Conservation (phyloP, 1,284 basidiomycete genomes). For the Ceratobasidium sp. region DNA sequence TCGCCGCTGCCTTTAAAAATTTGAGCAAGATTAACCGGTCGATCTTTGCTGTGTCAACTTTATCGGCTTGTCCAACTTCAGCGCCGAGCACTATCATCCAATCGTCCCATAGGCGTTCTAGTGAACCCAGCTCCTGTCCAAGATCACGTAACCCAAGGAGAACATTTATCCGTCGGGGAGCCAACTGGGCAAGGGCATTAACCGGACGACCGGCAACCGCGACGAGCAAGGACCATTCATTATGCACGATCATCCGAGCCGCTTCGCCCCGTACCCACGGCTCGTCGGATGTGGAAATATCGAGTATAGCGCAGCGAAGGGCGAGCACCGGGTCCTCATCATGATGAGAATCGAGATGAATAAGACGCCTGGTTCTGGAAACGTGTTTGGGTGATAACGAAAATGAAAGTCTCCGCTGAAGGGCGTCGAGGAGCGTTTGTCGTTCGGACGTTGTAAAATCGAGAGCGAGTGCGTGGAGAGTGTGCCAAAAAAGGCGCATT, state of each 20-base stretch:
- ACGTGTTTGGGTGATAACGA: neutral
- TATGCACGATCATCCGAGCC: neutral
- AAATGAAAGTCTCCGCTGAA: neutral
- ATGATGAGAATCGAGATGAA: neutral
- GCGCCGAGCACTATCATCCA: constrained; percentile 19
- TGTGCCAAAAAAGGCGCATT: neutral
- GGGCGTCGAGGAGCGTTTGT: constrained; percentile 7
- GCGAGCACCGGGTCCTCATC: constrained; percentile 5
- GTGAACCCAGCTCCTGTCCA: neutral
- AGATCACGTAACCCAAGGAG: neutral
- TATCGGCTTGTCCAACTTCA: neutral
- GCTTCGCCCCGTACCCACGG: constrained; percentile 22
- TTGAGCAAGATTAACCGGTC: neutral
- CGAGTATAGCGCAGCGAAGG: constrained; percentile 17
- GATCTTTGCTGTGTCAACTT: neutral
- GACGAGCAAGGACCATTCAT: neutral
- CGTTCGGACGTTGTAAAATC: neutral
- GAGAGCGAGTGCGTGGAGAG: neutral
- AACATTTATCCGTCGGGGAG: constrained; percentile 11
- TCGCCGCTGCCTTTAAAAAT: neutral
- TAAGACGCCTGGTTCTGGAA: neutral
- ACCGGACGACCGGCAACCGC: constrained; percentile 5
- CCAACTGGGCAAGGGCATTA: neutral
- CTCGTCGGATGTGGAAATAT: constrained; percentile 1
- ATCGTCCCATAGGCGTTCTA: constrained; percentile 7